Percentiles rank a stretch among this genome's conserved stretches.
These are phyloP conservation scores for Aspergillus baeticus DNA, from an alignment of 495 filamentous ascomycete species.

Conservation along the genomic window DNA sequence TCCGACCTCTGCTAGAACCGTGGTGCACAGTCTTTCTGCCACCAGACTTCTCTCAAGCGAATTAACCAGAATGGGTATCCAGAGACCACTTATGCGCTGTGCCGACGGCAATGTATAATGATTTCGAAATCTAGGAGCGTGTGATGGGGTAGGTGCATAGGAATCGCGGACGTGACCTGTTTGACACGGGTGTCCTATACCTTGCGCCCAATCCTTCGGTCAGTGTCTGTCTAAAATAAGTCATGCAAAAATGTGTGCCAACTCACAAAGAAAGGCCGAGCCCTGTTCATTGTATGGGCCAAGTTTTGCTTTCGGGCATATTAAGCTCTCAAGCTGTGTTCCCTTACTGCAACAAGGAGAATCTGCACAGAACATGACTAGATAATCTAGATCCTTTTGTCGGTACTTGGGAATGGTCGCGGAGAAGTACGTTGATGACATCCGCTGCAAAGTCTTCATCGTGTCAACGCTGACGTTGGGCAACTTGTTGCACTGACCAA, in stretches of 20 bases:
- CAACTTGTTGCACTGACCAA: conserved; percentile 24
- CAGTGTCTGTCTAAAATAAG: too few species aligned
- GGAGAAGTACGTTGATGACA: conserved; percentile 50
- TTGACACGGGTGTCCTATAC: too few species aligned
- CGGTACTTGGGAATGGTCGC: conserved; percentile 43
- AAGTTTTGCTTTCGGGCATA: conserved; percentile 21
- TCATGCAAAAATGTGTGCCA: too few species aligned
- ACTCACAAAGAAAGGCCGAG: too few species aligned
- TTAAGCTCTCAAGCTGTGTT: conserved; percentile 19
- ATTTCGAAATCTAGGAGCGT: conserved; percentile 19
- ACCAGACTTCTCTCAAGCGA: conserved; percentile 62
- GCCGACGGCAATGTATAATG: conserved; percentile 58
- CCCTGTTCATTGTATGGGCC: conserved; percentile 18
- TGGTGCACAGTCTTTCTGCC: conserved; percentile 59
- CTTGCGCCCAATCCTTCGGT: too few species aligned
- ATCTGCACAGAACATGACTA: conserved; percentile 38
- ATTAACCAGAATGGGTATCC: conserved; percentile 73
- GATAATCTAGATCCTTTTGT: conserved; percentile 34
- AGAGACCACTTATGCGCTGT: conserved; percentile 63
- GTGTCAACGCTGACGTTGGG: conserved; percentile 5
- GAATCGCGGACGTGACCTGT: too few species aligned
- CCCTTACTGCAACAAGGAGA: too few species aligned
- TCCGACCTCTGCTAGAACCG: conserved; percentile 52
- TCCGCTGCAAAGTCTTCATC: conserved; percentile 28
- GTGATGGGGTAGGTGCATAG: conserved; percentile 13